These are phyloP conservation scores for Solanum okadae DNA, from an alignment of 257 asterid species.

Conservation along the genomic window DNA sequence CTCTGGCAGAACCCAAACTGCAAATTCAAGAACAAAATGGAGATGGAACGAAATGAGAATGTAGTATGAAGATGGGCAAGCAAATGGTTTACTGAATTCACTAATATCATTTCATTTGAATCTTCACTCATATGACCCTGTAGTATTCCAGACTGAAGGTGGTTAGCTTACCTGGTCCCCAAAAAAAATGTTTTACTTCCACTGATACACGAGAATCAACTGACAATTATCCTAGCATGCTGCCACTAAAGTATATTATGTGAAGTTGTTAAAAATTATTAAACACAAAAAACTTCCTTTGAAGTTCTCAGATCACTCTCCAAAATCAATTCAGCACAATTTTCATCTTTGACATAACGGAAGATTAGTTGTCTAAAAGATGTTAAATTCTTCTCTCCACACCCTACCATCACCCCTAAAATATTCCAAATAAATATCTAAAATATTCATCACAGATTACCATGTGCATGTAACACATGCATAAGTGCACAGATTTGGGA, in stretches of 20 bases:
- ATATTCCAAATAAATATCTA: background rate
- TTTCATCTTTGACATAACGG: background rate
- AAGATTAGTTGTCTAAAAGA: background rate
- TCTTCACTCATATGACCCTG: background rate
- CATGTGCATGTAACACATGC: background rate
- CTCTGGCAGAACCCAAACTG: constrained; percentile 98
- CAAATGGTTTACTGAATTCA: background rate
- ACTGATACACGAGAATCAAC: background rate
- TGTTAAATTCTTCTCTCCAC: background rate
- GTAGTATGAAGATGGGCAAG: background rate
- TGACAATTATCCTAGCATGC: background rate
- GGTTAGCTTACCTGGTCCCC: background rate
- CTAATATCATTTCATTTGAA: background rate
- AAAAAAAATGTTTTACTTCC: background rate
- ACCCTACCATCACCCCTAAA: background rate
- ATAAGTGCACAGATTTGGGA: background rate
- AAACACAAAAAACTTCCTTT: too few species aligned
- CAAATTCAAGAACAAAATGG: constrained; percentile 13
- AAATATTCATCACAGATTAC: background rate
- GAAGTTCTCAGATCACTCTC: background rate
- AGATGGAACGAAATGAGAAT: background rate
- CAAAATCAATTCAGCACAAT: background rate
- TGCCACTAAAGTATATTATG: background rate
- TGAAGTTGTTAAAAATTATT: background rate
- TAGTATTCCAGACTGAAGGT: background rate